These are phyloP conservation scores for Berberis thunbergii DNA, from an alignment of 164 flowering plant species.

Conservation along the genomic window DNA sequence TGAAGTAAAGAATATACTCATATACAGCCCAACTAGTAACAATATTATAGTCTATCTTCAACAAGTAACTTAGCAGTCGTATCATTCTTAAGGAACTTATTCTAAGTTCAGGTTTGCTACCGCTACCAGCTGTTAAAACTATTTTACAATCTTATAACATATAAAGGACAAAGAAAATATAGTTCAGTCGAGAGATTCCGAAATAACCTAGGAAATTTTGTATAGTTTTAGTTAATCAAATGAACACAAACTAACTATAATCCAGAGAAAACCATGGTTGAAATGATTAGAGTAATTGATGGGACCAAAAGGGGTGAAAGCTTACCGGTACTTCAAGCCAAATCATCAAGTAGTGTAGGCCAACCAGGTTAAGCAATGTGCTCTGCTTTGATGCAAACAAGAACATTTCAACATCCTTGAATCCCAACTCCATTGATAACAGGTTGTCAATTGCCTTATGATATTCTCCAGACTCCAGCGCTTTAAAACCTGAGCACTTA, in stretches of 20 bases:
- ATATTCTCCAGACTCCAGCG: conserved; percentile 55
- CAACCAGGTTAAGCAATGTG: conserved; percentile 62
- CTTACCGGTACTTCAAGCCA: conserved; percentile 53
- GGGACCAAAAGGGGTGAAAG: neutral
- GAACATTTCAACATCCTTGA: conserved; percentile 58
- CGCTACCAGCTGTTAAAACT: too few species aligned
- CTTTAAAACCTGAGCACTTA: conserved; percentile 25
- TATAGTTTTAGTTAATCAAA: neutral
- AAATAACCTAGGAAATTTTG: neutral
- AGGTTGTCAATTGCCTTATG: conserved; percentile 37
- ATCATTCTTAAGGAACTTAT: too few species aligned
- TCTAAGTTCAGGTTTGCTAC: too few species aligned
- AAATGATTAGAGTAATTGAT: neutral
- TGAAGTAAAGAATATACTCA: neutral
- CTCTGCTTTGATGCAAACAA: conserved; percentile 43
- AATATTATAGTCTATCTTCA: too few species aligned
- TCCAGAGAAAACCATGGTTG: neutral
- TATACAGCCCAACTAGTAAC: too few species aligned
- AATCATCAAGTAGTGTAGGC: conserved; percentile 58
- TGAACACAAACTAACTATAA: neutral
- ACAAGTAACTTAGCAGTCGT: too few species aligned
- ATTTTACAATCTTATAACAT: too few species aligned
- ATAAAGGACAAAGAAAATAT: too few species aligned
- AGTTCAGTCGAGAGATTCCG: too few species aligned
- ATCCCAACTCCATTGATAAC: conserved; percentile 33